Percentiles rank a stretch among this genome's conserved stretches.
phyloP scores from a whole-genome alignment of 257 asterid species.

The Solanum paucissectum region DNA sequence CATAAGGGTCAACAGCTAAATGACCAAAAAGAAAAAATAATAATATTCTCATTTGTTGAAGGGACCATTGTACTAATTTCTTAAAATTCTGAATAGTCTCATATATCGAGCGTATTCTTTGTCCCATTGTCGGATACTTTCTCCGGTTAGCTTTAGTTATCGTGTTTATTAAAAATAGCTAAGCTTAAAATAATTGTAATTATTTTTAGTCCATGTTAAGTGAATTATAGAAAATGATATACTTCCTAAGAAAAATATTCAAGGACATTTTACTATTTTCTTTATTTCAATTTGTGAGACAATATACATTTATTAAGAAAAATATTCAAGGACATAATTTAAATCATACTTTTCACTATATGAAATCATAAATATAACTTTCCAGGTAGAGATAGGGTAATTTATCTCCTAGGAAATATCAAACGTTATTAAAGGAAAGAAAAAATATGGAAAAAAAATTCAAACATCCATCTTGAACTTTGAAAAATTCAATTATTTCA shows the following conservation, averaged over 20 bases:
- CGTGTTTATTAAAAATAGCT: no score
- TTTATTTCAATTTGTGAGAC: background rate
- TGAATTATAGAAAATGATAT: background rate
- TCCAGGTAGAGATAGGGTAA: background rate
- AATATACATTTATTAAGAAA: no score
- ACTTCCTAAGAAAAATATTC: background rate
- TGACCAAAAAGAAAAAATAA: conserved; percentile 14
- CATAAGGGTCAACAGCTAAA: conserved; percentile 4
- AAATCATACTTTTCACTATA: background rate
- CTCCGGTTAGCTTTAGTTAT: background rate
- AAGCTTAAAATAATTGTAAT: no score
- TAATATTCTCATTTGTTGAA: conserved; percentile 27
- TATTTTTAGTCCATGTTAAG: background rate
- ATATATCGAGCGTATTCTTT: conserved; percentile 4
- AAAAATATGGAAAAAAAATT: no score
- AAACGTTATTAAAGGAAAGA: background rate
- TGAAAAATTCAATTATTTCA: background rate
- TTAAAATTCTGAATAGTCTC: conserved; percentile 10
- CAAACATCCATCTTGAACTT: background rate
- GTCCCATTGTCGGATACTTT: conserved; percentile 6
- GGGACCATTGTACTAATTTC: conserved; percentile 32
- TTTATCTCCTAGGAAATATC: background rate
- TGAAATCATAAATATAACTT: background rate
- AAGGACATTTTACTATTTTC: background rate
- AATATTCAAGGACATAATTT: background rate